These are phyloP conservation scores for Phytophthora syringae DNA, from an alignment of 352 stramenopile genomes.

Conservation along the genomic window DNA sequence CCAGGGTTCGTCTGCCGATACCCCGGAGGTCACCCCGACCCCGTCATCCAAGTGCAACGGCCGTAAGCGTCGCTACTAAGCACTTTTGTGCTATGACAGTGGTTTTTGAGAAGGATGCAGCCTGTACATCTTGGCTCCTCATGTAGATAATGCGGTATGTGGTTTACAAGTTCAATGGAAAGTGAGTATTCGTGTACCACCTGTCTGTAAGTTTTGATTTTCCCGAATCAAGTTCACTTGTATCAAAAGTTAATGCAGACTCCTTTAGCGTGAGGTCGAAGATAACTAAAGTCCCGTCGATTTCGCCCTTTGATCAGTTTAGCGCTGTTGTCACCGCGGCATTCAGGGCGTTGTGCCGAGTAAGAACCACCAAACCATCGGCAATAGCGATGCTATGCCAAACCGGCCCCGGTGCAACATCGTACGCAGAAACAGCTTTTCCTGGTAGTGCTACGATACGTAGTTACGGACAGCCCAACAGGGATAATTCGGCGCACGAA, in stretches of 20 bases:
- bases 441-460: no score
- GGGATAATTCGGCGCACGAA: no score
- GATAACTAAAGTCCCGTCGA: no score
- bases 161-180: slow-evolving; percentile 37
- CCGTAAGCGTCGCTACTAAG: slow-evolving; percentile 31
- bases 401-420: slow-evolving; percentile 3
- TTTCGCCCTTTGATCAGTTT: not conserved
- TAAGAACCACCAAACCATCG: slow-evolving; percentile 51
- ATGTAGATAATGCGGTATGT: slow-evolving; percentile 21
- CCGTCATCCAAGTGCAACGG: slow-evolving; percentile 36
- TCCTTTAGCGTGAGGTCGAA: no score
- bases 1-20: slow-evolving; percentile 17
- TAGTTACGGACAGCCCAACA: no score
- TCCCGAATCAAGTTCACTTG: no score
- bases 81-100: slow-evolving; percentile 10
- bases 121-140: not conserved
- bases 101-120: slow-evolving; percentile 26
- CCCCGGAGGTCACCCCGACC: slow-evolving; percentile 28
- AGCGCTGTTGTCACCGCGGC: not conserved
- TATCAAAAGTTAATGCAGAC: no score
- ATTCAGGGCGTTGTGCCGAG: slow-evolving; percentile 12
- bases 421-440: slow-evolving; percentile 6
- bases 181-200: slow-evolving; percentile 18
- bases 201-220: no score
- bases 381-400: slow-evolving; percentile 60